Conservation (phyloP, 768 basidiomycete species). For the Neoboletus subvelutipes region DNA sequence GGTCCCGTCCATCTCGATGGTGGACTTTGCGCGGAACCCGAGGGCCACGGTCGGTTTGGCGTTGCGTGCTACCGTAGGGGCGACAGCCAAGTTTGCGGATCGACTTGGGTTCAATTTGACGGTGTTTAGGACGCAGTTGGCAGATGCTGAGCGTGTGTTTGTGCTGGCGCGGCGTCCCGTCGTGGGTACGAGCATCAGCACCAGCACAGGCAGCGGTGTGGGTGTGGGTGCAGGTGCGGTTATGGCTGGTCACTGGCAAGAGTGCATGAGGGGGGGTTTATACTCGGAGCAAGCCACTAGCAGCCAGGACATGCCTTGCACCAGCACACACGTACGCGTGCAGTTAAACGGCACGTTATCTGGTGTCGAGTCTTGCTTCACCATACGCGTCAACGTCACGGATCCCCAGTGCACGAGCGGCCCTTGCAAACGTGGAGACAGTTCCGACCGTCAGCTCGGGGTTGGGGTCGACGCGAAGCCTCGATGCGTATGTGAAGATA, state of each 20-base stretch:
- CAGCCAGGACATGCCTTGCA: neutral
- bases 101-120: slow-evolving; percentile 15
- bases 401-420: slow-evolving; percentile 16
- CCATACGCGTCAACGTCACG: slow-evolving; percentile 19
- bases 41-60: slow-evolving; percentile 15
- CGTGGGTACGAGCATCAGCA: neutral
- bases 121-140: slow-evolving; percentile 16
- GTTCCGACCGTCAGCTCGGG: slow-evolving; percentile 6
- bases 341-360: slow-evolving; percentile 13
- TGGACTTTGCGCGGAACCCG: slow-evolving; percentile 10
- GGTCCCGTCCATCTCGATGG: slow-evolving; percentile 4
- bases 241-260: slow-evolving; percentile 5
- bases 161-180: slow-evolving; percentile 18
- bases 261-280: neutral
- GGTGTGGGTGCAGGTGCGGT: neutral
- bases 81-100: slow-evolving; percentile 6
- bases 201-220: neutral
- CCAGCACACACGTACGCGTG: slow-evolving; percentile 2
- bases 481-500: slow-evolving; percentile 12
- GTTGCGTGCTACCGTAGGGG: slow-evolving; percentile 11
- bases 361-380: slow-evolving; percentile 12
- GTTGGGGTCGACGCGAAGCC: neutral
- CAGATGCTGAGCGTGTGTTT: slow-evolving; percentile 18
- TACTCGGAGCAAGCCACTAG: neutral
- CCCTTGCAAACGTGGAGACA: slow-evolving; percentile 7